These are phyloP conservation scores for Thamnidium elegans DNA, from an alignment of 192 early-diverging fungal genomes.

Conservation along the genomic window DNA sequence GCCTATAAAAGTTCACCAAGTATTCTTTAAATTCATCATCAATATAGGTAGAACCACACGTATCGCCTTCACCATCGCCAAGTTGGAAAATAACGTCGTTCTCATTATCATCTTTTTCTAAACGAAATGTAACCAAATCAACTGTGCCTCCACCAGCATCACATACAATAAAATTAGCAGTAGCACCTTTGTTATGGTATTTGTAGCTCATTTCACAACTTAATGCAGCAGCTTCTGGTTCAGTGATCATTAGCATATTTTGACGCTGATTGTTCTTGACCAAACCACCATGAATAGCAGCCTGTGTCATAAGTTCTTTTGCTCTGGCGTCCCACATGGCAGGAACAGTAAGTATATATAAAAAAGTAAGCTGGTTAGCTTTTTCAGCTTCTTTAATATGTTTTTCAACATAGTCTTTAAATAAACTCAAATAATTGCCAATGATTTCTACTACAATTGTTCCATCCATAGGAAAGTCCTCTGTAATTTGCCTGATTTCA, in stretches of 20 bases:
- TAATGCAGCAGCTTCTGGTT: constrained; percentile 44
- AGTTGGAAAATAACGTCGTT: constrained; percentile 36
- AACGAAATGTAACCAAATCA: constrained; percentile 48
- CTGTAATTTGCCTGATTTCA: too few relatives aligned
- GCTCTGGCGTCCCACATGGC: too few relatives aligned
- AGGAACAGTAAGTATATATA: constrained; percentile 44
- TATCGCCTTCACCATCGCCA: constrained; percentile 48
- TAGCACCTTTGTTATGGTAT: constrained; percentile 31
- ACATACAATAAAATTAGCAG: constrained; percentile 45
- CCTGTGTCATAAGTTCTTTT: too few relatives aligned
- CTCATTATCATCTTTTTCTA: constrained; percentile 43
- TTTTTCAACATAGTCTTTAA: neutral
- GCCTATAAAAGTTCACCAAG: too few relatives aligned
- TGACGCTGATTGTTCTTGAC: constrained; percentile 16
- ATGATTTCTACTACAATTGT: too few relatives aligned
- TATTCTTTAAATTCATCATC: constrained; percentile 19
- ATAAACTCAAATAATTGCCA: neutral
- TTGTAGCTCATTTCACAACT: constrained; percentile 44
- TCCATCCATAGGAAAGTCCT: too few relatives aligned
- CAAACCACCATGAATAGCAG: too few relatives aligned
- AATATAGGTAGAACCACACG: constrained; percentile 45
- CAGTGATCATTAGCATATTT: constrained; percentile 25
- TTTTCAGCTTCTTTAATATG: neutral
- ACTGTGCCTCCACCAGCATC: constrained; percentile 52
- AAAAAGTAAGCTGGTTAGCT: constrained; percentile 14